Percentiles rank a stretch among this genome's conserved stretches.
Evolutionary conservation across 1,139 yeast species (phyloP).

Genomic region (Zygosaccharomyces sapae): DNA sequence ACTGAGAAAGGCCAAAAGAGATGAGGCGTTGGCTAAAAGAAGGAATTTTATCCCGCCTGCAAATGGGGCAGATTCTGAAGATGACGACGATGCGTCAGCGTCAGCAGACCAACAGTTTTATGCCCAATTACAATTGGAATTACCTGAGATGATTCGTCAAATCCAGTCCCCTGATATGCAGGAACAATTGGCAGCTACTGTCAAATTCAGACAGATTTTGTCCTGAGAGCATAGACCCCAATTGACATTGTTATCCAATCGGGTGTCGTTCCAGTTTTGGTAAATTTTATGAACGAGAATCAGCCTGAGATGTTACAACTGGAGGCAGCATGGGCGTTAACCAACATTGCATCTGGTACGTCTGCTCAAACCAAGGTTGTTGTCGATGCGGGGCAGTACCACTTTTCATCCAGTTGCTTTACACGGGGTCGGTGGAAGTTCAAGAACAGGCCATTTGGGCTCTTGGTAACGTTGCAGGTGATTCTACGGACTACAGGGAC

Average conservation of each 20-base stretch:
- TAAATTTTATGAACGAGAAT: constrained; percentile 72
- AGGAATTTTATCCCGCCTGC: constrained; percentile 64
- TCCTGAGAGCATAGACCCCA: constrained; percentile 97
- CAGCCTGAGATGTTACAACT: constrained; percentile 86
- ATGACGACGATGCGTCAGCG: constrained; percentile 43
- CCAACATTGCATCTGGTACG: constrained; percentile 95
- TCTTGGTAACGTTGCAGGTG: constrained; percentile 97
- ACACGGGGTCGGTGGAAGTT: constrained; percentile 81
- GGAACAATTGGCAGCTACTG: constrained; percentile 81
- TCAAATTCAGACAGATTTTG: constrained; percentile 86
- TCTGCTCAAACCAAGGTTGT: constrained; percentile 87
- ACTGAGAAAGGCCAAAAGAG: constrained; percentile 92
- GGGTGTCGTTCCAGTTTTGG: constrained; percentile 90
- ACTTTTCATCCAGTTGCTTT: constrained; percentile 73
- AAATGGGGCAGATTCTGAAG: constrained; percentile 38
- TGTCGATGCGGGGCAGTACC: constrained; percentile 92
- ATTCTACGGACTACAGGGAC: constrained; percentile 84
- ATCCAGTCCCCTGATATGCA: constrained; percentile 75
- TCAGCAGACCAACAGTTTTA: constrained; percentile 41
- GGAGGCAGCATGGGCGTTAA: constrained; percentile 99
- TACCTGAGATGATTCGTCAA: constrained; percentile 82
- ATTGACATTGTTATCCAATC: constrained; percentile 87
- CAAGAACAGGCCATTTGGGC: constrained; percentile 99
- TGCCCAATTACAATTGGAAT: constrained; percentile 60
- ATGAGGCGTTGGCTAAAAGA: constrained; percentile 89